These are phyloP conservation scores for Russula brevipes DNA, from an alignment of 768 basidiomycete genomes.

Conservation along the genomic window DNA sequence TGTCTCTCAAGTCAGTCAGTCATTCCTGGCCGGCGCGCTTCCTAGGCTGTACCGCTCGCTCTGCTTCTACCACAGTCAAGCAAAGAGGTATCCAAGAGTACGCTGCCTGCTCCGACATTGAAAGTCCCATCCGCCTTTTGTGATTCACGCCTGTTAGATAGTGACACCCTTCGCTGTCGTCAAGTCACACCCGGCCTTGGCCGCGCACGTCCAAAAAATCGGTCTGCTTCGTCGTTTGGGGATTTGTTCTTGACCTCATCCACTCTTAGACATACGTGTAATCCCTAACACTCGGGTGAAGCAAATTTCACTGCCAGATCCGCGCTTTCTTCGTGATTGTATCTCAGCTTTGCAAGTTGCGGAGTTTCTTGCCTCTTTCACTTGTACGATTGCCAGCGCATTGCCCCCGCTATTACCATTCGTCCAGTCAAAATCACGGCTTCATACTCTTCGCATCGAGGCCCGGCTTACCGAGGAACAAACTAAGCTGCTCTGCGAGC, in stretches of 20 bases:
- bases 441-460: slow-evolving; percentile 46
- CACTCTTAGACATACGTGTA: slow-evolving; percentile 43
- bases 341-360: slow-evolving; percentile 44
- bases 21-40: slow-evolving; percentile 59
- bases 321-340: slow-evolving; percentile 51
- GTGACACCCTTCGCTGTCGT: slow-evolving; percentile 61
- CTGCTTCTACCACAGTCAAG: slow-evolving; percentile 49
- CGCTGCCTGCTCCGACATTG: slow-evolving; percentile 23
- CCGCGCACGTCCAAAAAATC: slow-evolving; percentile 54
- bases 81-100: slow-evolving; percentile 53
- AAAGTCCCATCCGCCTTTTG: neutral
- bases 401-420: slow-evolving; percentile 47
- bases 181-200: slow-evolving; percentile 46
- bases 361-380: slow-evolving; percentile 52
- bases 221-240: slow-evolving; percentile 36
- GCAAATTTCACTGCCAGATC: slow-evolving; percentile 30
- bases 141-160: slow-evolving; percentile 31
- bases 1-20: slow-evolving; percentile 57
- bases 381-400: slow-evolving; percentile 42
- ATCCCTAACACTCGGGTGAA: slow-evolving; percentile 38
- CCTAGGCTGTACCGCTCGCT: slow-evolving; percentile 59
- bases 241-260: slow-evolving; percentile 7
- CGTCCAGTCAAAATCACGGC: slow-evolving; percentile 41
- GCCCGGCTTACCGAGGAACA: slow-evolving; percentile 53
- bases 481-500: slow-evolving; percentile 38